These are phyloP conservation scores for Pseudocercospora cruenta DNA, from an alignment of 2,329 filamentous ascomycete genomes.

Conservation along the genomic window DNA sequence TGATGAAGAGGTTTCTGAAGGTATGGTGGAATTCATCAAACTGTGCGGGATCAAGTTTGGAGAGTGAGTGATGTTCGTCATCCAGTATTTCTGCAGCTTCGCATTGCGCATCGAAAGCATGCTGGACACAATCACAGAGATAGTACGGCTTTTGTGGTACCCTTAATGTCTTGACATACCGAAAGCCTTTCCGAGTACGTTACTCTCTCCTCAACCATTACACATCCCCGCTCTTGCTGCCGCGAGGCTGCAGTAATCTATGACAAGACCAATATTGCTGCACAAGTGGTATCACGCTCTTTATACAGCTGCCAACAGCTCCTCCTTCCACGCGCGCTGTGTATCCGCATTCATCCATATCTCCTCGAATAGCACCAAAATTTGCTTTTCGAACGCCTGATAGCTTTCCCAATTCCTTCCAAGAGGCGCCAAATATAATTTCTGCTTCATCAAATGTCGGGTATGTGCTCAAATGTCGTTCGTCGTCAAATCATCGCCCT, in stretches of 20 bases:
- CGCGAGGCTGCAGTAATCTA: conserved; percentile 9
- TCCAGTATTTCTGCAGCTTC: background rate
- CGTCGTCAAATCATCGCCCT: conserved; percentile 1
- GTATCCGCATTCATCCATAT: background rate
- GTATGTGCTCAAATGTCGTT: conserved; percentile 3
- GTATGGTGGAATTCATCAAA: conserved; percentile 48
- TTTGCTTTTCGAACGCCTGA: background rate
- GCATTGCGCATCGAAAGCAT: background rate
- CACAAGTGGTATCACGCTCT: background rate
- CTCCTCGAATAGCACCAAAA: background rate
- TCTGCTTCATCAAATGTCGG: background rate
- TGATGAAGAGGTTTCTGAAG: conserved; percentile 42
- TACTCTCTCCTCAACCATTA: background rate
- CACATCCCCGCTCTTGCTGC: background rate
- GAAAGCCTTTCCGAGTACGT: background rate
- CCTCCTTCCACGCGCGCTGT: background rate
- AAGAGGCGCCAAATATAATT: background rate
- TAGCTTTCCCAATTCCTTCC: background rate
- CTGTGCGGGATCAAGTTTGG: conserved; percentile 48
- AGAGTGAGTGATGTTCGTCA: background rate
- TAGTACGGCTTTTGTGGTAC: background rate
- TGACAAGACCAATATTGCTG: background rate
- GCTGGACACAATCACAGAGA: background rate
- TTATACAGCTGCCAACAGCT: background rate
- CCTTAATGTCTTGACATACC: background rate